A percentile compares a stretch with the other conserved stretches of the same genome.
Conservation (phyloP, 768 basidiomycete genomes). For the Leccinum pellstonianum region DNA sequence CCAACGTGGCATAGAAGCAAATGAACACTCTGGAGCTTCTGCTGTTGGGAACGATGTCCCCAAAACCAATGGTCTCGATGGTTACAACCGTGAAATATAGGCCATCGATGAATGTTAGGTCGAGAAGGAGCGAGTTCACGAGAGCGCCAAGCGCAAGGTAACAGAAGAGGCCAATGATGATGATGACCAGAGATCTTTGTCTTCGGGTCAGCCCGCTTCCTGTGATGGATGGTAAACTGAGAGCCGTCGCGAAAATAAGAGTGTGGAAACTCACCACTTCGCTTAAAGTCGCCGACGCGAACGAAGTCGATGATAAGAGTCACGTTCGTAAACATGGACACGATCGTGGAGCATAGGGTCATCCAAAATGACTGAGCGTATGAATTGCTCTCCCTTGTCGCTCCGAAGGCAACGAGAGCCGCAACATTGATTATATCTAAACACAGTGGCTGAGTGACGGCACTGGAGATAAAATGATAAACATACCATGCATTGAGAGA, state of each 20-base stretch:
- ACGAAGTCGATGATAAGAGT: slow-evolving; percentile 64
- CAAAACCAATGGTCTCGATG: slow-evolving; percentile 74
- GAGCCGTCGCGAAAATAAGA: background rate
- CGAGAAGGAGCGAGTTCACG: slow-evolving; percentile 47
- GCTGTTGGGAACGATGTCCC: slow-evolving; percentile 62
- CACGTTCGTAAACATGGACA: slow-evolving; percentile 62
- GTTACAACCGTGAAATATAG: slow-evolving; percentile 77
- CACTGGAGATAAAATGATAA: background rate
- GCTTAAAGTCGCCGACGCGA: slow-evolving; percentile 58
- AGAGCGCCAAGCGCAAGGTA: slow-evolving; percentile 76
- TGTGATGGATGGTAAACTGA: slow-evolving; percentile 25
- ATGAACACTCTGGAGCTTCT: slow-evolving; percentile 57
- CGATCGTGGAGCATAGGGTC: slow-evolving; percentile 70
- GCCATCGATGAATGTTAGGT: slow-evolving; percentile 64
- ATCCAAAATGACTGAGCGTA: slow-evolving; percentile 76
- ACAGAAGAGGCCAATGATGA: slow-evolving; percentile 68
- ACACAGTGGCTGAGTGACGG: background rate
- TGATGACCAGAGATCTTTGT: slow-evolving; percentile 76
- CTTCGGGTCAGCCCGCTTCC: slow-evolving; percentile 80
- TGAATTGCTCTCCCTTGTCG: slow-evolving; percentile 63
- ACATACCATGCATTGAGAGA: slow-evolving; percentile 68
- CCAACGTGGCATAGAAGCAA: slow-evolving; percentile 55
- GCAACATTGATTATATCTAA: slow-evolving; percentile 69
- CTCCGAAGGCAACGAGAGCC: slow-evolving; percentile 59
- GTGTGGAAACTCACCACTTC: slow-evolving; percentile 47